These are phyloP conservation scores for Oryza rufipogon DNA, from an alignment of 176 grass and related monocot species.

Conservation along the genomic window DNA sequence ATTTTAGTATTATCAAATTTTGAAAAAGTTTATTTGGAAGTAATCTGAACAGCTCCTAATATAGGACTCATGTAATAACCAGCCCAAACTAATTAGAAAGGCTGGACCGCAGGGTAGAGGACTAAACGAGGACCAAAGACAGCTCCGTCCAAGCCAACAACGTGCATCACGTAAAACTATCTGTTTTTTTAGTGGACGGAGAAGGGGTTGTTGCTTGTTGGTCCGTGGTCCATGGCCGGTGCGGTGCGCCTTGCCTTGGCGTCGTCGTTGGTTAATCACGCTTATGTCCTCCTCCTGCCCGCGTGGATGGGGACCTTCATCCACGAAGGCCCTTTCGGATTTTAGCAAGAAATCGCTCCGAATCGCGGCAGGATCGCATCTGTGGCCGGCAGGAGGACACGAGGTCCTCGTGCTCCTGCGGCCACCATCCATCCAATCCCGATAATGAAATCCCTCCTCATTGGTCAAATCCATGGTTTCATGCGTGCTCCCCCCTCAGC, in stretches of 20 bases:
- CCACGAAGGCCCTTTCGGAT: not conserved
- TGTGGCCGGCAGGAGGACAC: slow-evolving; percentile 44
- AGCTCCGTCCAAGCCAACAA: not conserved
- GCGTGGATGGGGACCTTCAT: not conserved
- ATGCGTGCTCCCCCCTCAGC: not conserved
- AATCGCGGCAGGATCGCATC: not conserved
- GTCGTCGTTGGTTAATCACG: slow-evolving; percentile 10
- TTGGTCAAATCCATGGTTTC: not conserved
- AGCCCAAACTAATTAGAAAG: too few species aligned
- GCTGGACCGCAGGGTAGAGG: too few species aligned
- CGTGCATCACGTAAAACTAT: not conserved
- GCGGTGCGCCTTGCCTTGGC: not conserved
- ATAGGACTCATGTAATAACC: too few species aligned
- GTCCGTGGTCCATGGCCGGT: slow-evolving; percentile 27
- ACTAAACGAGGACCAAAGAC: not conserved
- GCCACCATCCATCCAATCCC: not conserved
- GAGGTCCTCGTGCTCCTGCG: slow-evolving; percentile 38
- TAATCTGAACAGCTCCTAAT: too few species aligned
- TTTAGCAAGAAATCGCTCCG: not conserved
- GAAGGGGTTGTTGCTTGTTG: slow-evolving; percentile 7
- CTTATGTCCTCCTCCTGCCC: not conserved
- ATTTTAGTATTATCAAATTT: too few species aligned
- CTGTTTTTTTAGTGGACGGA: slow-evolving; percentile 31
- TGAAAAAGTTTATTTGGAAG: too few species aligned
- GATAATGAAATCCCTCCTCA: not conserved